phyloP scores from a whole-genome alignment of 257 asterid species.

The Petunia secreta region DNA sequence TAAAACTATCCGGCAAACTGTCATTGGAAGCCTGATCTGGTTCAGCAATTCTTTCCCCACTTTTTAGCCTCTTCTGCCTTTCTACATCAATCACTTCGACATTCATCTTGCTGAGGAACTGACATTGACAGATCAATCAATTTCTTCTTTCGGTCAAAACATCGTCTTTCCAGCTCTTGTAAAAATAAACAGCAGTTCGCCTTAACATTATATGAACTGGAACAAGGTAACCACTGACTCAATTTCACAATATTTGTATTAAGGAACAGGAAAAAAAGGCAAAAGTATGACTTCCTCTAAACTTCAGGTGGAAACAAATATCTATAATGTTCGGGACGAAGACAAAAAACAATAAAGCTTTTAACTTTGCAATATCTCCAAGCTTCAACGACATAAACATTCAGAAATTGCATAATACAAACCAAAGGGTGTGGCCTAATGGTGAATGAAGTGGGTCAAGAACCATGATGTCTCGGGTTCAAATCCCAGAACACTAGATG shows the following conservation, averaged over 20 bases:
- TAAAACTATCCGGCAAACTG: constrained; percentile 41
- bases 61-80: constrained; percentile 49
- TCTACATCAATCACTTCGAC: constrained; percentile 47
- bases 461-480: no score
- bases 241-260: constrained; percentile 3
- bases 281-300: neutral
- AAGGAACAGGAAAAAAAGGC: constrained; percentile 7
- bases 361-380: no score
- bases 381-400: no score
- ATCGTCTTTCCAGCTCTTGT: constrained; percentile 19
- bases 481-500: no score
- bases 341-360: neutral
- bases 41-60: constrained; percentile 39
- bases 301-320: neutral
- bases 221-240: constrained; percentile 16
- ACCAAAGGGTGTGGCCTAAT: no score
- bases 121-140: constrained; percentile 23
- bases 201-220: constrained; percentile 9
- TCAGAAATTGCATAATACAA: no score
- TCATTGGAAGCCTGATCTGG: constrained; percentile 41
- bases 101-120: constrained; percentile 42
- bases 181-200: neutral
- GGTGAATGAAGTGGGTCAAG: no score
- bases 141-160: constrained; percentile 34
- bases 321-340: neutral